Percentiles rank a stretch among this genome's conserved stretches.
These are phyloP conservation scores for Asterophora parasitica DNA, from an alignment of 768 basidiomycete species.

Conservation along the genomic window DNA sequence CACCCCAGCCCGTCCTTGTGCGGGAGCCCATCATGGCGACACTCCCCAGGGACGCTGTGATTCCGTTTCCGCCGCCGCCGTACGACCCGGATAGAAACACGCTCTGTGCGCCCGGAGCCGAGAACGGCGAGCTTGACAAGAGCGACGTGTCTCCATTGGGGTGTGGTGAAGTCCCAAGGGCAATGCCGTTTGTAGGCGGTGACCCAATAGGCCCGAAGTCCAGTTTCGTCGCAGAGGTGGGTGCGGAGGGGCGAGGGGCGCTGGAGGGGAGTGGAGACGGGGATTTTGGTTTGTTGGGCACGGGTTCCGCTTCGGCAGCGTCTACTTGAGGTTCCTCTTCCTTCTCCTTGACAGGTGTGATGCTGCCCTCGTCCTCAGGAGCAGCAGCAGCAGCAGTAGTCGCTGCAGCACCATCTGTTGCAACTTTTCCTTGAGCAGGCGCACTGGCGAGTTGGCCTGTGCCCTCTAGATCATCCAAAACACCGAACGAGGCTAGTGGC, in stretches of 20 bases:
- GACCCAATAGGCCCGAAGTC: slow-evolving; percentile 86
- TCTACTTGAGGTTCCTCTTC: not conserved
- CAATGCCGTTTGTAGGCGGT: slow-evolving; percentile 50
- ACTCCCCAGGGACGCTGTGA: slow-evolving; percentile 61
- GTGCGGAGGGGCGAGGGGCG: slow-evolving; percentile 45
- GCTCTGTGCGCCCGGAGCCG: slow-evolving; percentile 62
- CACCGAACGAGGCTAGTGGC: slow-evolving; percentile 63
- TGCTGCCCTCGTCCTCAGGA: not conserved
- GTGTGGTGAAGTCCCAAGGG: slow-evolving; percentile 58
- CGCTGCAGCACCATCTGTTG: slow-evolving; percentile 11
- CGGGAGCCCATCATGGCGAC: slow-evolving; percentile 39
- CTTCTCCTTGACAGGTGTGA: slow-evolving; percentile 3
- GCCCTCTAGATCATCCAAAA: slow-evolving; percentile 53
- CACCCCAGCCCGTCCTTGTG: slow-evolving; percentile 35
- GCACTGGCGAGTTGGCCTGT: slow-evolving; percentile 35
- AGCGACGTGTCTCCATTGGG: slow-evolving; percentile 21
- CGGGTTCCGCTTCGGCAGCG: slow-evolving; percentile 5
- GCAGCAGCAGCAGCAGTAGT: slow-evolving; percentile 3
- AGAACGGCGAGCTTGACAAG: slow-evolving; percentile 67
- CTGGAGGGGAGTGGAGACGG: slow-evolving; percentile 53
- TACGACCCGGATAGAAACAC: slow-evolving; percentile 40
- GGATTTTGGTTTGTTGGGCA: slow-evolving; percentile 27
- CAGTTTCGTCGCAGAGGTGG: slow-evolving; percentile 23
- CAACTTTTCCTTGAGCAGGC: slow-evolving; percentile 34
- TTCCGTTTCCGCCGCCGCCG: slow-evolving; percentile 37